These are phyloP conservation scores for Neoscytalidium dimidiatum DNA, from an alignment of 2,329 filamentous ascomycete species.

Conservation along the genomic window DNA sequence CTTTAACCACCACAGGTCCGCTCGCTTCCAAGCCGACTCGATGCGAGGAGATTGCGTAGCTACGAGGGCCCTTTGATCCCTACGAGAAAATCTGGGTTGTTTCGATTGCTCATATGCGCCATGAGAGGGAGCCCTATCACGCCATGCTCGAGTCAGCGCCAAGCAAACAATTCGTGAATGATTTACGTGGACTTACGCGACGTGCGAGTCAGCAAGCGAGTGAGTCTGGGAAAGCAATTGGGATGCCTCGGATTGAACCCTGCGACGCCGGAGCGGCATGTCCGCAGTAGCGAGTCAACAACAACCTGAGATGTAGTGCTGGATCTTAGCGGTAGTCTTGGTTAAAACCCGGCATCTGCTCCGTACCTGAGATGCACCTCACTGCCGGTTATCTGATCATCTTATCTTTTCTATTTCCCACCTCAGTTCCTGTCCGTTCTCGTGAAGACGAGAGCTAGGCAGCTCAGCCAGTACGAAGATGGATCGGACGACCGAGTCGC, in stretches of 20 bases:
- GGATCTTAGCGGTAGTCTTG: background rate
- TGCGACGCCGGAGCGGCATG: conserved; percentile 7
- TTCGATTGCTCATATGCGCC: background rate
- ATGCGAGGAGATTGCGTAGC: background rate
- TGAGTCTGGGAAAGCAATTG: background rate
- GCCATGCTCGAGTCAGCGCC: conserved; percentile 11
- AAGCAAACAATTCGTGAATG: background rate
- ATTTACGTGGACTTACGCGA: background rate
- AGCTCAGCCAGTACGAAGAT: background rate
- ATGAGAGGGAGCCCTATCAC: background rate
- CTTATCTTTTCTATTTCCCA: conserved; percentile 3
- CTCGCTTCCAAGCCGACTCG: background rate
- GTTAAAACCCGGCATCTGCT: background rate
- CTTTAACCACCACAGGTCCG: background rate
- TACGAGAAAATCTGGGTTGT: background rate
- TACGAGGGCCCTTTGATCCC: background rate
- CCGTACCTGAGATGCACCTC: background rate
- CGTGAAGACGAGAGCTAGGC: background rate
- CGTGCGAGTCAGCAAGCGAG: background rate
- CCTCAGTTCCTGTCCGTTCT: background rate
- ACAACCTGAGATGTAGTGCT: background rate
- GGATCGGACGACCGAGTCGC: background rate
- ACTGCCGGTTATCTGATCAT: conserved; percentile 1
- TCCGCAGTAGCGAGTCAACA: background rate
- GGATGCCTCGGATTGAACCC: background rate